A percentile compares a stretch with the other conserved stretches of the same genome.
Conservation (phyloP, 2,329 filamentous ascomycete species). For the Trichoderma semiorbis region DNA sequence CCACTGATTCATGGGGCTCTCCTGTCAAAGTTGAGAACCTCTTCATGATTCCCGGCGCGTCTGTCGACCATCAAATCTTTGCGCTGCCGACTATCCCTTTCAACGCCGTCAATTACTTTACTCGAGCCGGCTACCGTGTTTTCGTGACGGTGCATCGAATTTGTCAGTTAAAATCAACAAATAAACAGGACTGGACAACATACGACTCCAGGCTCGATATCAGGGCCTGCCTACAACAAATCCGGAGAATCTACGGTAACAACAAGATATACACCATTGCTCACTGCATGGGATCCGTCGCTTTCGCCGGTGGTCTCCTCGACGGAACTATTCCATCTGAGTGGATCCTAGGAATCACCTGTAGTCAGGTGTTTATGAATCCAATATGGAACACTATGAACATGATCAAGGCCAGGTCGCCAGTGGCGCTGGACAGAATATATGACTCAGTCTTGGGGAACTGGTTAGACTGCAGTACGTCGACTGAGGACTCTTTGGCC, state of each 20-base stretch:
- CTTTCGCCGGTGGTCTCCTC: constrained; percentile 55
- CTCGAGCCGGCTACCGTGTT: constrained; percentile 56
- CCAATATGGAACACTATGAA: constrained; percentile 56
- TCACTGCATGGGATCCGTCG: constrained; percentile 63
- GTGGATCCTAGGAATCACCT: constrained; percentile 57
- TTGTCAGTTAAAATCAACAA: constrained; percentile 48
- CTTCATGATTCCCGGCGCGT: constrained; percentile 60
- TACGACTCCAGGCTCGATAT: constrained; percentile 60
- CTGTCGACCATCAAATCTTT: constrained; percentile 62
- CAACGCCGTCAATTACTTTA: constrained; percentile 63
- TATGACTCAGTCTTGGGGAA: constrained; percentile 47
- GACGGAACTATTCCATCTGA: constrained; percentile 55
- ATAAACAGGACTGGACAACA: constrained; percentile 52
- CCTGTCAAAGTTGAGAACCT: constrained; percentile 40
- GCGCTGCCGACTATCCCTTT: constrained; percentile 60
- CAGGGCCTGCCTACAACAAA: constrained; percentile 50
- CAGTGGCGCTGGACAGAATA: constrained; percentile 47
- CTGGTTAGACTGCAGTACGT: constrained; percentile 54
- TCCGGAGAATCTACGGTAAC: constrained; percentile 40
- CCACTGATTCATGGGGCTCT: constrained; percentile 24
- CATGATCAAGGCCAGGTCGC: constrained; percentile 51
- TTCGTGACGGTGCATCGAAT: constrained; percentile 58
- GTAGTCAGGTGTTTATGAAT: constrained; percentile 62
- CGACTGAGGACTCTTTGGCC: constrained; percentile 40
- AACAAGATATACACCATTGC: constrained; percentile 53